Conservation (phyloP, 345 rosid genomes). For the Corymbia maculata region DNA sequence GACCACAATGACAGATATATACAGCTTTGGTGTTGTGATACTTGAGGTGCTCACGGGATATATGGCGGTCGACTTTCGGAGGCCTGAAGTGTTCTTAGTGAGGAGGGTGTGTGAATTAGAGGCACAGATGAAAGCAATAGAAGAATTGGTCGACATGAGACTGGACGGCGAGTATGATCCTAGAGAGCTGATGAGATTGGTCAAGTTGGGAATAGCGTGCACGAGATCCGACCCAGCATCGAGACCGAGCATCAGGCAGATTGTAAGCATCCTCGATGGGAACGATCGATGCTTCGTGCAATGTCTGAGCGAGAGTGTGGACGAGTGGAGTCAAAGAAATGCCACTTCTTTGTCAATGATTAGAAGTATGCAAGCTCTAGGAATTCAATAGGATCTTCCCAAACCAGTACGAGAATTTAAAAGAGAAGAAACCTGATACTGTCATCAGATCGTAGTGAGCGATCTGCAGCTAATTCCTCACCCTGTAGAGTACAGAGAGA, state of each 20-base stretch:
- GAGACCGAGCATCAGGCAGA: conserved; percentile 83
- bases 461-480: not conserved
- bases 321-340: conserved; percentile 60
- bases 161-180: conserved; percentile 35
- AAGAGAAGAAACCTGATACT: not conserved
- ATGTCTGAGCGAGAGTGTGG: conserved; percentile 37
- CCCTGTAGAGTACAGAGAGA: not conserved
- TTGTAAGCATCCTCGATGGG: conserved; percentile 78
- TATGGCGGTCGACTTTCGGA: conserved; percentile 74
- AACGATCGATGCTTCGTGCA: conserved; percentile 36
- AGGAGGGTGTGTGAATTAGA: conserved; percentile 45
- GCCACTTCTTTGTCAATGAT: conserved; percentile 51
- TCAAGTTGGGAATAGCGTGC: conserved; percentile 67
- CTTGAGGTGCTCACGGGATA: conserved; percentile 89
- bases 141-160: conserved; percentile 49
- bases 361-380: conserved; percentile 71
- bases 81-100: conserved; percentile 67
- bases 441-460: not conserved
- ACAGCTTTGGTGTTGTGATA: conserved; percentile 81
- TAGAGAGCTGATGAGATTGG: conserved; percentile 40
- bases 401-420: not conserved
- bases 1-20: conserved; percentile 73
- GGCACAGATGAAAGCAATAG: conserved; percentile 27
- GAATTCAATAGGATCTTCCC: conserved; percentile 47
- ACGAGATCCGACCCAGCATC: conserved; percentile 60